Evolutionary conservation across 169 alveolate species (phyloP).

Genomic region (Cryptosporidium xiaoi): DNA sequence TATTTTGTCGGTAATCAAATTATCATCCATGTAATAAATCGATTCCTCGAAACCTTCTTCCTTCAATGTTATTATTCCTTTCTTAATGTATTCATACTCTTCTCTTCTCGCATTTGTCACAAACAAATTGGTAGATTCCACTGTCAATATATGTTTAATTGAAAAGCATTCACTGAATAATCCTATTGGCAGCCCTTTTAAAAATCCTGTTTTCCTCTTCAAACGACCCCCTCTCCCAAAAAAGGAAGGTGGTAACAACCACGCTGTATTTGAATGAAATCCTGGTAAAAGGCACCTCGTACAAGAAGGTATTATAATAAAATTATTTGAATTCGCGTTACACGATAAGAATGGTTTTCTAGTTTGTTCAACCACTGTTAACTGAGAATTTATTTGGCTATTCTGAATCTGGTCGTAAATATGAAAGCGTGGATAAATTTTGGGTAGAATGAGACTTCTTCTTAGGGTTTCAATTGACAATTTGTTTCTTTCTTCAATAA

Average conservation of each 20-base stretch:
- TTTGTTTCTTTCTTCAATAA: slow-evolving; percentile 4
- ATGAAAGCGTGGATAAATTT: slow-evolving; percentile 8
- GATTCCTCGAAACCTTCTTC: slow-evolving; percentile 50
- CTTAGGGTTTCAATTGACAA: neutral
- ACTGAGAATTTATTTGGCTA: neutral
- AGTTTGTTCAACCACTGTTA: too few relatives aligned
- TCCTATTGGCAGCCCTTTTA: slow-evolving; percentile 39
- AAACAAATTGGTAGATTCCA: slow-evolving; percentile 52
- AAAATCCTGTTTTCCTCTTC: slow-evolving; percentile 22
- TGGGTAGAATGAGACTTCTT: neutral
- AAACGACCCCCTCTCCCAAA: slow-evolving; percentile 55
- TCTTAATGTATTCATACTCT: slow-evolving; percentile 33
- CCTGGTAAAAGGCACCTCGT: slow-evolving; percentile 59
- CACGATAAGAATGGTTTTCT: too few relatives aligned
- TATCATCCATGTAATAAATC: slow-evolving; percentile 35
- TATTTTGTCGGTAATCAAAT: neutral
- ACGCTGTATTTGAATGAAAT: slow-evolving; percentile 62
- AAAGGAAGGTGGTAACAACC: slow-evolving; percentile 60
- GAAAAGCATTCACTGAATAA: slow-evolving; percentile 20
- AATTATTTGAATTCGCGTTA: neutral
- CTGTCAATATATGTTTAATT: slow-evolving; percentile 45
- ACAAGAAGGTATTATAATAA: slow-evolving; percentile 34
- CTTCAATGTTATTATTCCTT: slow-evolving; percentile 7
- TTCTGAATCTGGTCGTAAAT: slow-evolving; percentile 4
- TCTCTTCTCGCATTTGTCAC: slow-evolving; percentile 28